These are phyloP conservation scores for Cryptosporidium muris DNA, from an alignment of 169 alveolate genomes.

Conservation along the genomic window DNA sequence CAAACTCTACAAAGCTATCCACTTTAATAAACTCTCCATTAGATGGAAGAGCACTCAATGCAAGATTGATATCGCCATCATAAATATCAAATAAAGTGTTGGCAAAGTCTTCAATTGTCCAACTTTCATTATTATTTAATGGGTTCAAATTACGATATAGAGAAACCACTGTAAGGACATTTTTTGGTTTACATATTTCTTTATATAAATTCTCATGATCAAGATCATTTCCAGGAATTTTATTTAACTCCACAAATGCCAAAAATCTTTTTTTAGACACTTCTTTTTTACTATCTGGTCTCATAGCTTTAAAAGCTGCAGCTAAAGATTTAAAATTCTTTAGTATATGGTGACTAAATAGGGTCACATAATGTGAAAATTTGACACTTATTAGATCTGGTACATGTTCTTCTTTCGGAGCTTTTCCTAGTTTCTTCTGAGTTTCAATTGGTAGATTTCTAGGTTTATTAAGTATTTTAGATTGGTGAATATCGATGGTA, in stretches of 20 bases:
- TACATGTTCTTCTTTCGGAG: background rate
- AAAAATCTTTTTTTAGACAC: conserved; percentile 10
- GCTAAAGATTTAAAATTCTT: background rate
- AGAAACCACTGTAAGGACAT: conserved; percentile 28
- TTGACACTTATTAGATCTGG: conserved; percentile 10
- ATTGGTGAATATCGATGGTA: no score
- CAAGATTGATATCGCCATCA: conserved; percentile 55
- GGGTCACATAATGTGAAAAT: conserved; percentile 38
- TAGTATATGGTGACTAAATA: conserved; percentile 45
- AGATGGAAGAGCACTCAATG: conserved; percentile 19
- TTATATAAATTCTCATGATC: conserved; percentile 49
- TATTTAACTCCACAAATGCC: conserved; percentile 6
- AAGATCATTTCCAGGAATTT: conserved; percentile 45
- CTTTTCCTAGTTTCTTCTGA: no score
- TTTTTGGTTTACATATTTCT: conserved; percentile 18
- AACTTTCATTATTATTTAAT: background rate
- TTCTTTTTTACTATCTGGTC: conserved; percentile 39
- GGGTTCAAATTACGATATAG: conserved; percentile 39
- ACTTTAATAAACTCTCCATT: background rate
- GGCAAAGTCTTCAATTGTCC: conserved; percentile 39
- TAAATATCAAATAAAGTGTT: conserved; percentile 30
- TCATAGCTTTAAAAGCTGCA: conserved; percentile 22
- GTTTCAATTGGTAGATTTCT: no score
- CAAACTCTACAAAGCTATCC: conserved; percentile 39
- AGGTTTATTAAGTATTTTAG: no score